These are phyloP conservation scores for Nemania sp. DNA, from an alignment of 2,329 filamentous ascomycete genomes.

Conservation along the genomic window DNA sequence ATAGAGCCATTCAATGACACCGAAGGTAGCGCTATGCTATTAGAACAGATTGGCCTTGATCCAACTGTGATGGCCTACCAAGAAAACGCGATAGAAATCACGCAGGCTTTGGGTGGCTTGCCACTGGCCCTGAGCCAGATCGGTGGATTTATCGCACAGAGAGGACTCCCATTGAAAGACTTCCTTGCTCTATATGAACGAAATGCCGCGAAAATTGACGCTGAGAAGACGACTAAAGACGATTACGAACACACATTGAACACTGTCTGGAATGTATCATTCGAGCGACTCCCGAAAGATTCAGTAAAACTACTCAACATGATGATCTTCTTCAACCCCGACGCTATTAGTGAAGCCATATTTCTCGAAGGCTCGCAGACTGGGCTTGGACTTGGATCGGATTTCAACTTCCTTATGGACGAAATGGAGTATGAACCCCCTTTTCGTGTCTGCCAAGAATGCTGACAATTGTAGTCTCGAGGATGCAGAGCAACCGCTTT, in stretches of 20 bases:
- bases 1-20: slow-evolving; percentile 14
- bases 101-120: slow-evolving; percentile 32
- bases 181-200: slow-evolving; percentile 37
- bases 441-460: too few species aligned
- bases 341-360: too few species aligned
- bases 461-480: too few species aligned
- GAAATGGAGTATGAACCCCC: too few species aligned
- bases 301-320: slow-evolving; percentile 31
- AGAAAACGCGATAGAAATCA: too few species aligned
- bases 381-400: too few species aligned
- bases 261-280: slow-evolving; percentile 37
- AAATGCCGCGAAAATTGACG: slow-evolving; percentile 36
- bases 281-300: slow-evolving; percentile 30
- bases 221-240: slow-evolving; percentile 20
- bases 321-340: slow-evolving; percentile 37
- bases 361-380: too few species aligned
- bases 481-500: too few species aligned
- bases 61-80: too few species aligned
- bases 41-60: slow-evolving; percentile 33
- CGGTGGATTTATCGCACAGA: slow-evolving; percentile 36
- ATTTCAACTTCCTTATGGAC: too few species aligned
- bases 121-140: slow-evolving; percentile 39
- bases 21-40: slow-evolving; percentile 30
- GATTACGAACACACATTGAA: slow-evolving; percentile 38
- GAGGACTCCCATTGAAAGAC: slow-evolving; percentile 29